Percentiles rank a stretch among this genome's conserved stretches.
phyloP scores from a whole-genome alignment of 306 rosid species.

The Lotus japonicus region DNA sequence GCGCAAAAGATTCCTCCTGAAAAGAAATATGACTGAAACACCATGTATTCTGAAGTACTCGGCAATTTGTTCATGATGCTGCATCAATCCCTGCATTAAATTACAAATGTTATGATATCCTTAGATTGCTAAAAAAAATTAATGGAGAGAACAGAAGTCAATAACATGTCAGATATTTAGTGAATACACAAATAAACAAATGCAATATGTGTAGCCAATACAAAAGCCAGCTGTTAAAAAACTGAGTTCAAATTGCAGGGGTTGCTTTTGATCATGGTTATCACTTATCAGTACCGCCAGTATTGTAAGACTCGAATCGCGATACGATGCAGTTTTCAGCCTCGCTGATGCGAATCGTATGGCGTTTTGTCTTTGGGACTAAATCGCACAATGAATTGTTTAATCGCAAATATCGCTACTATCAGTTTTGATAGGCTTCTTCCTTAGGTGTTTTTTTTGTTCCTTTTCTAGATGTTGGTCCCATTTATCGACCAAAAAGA shows the following conservation, averaged over 20 bases:
- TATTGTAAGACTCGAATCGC: too few relatives aligned
- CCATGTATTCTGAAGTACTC: slow-evolving; percentile 74
- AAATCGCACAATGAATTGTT: too few relatives aligned
- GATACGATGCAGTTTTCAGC: too few relatives aligned
- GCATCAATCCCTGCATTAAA: slow-evolving; percentile 78
- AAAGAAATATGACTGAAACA: slow-evolving; percentile 79
- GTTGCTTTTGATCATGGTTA: neutral
- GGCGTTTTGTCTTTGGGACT: too few relatives aligned
- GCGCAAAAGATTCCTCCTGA: slow-evolving; percentile 92
- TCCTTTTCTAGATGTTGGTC: neutral
- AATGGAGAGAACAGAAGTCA: slow-evolving; percentile 2
- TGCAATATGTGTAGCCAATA: neutral
- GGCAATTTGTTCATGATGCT: slow-evolving; percentile 67
- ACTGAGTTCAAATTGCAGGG: neutral
- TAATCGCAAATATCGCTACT: too few relatives aligned
- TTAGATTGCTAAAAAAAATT: neutral
- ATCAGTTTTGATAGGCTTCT: neutral
- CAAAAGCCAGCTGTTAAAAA: neutral
- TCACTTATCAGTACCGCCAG: too few relatives aligned
- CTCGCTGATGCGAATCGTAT: too few relatives aligned
- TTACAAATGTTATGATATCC: neutral
- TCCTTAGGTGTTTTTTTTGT: neutral
- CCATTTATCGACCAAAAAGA: neutral
- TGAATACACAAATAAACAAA: neutral
- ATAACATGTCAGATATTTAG: neutral